These are phyloP conservation scores for Beauveria australis DNA, from an alignment of 2,329 filamentous ascomycete species.

Conservation along the genomic window DNA sequence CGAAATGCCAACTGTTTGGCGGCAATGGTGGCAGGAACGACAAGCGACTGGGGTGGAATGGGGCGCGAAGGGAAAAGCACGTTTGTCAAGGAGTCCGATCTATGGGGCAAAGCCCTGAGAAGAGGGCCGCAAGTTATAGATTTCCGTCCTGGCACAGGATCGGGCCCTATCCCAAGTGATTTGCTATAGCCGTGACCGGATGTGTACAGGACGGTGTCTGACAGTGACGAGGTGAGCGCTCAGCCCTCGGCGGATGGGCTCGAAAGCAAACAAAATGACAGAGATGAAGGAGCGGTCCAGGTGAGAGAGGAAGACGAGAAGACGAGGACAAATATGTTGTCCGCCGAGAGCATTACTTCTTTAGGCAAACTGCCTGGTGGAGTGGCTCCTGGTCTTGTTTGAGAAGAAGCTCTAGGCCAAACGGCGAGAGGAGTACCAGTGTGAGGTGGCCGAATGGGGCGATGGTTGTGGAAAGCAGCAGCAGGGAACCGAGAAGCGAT, in stretches of 20 bases:
- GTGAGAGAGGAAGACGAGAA: background rate
- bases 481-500: slow-evolving; percentile 1
- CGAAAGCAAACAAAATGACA: slow-evolving; percentile 4
- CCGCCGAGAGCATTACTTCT: slow-evolving; percentile 10
- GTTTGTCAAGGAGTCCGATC: background rate
- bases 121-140: background rate
- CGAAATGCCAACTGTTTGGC: background rate
- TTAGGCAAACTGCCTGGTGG: slow-evolving; percentile 6
- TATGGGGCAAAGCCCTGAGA: slow-evolving; percentile 3
- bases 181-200: background rate
- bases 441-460: background rate
- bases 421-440: background rate
- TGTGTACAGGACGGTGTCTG: background rate
- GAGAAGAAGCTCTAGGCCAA: slow-evolving; percentile 2
- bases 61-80: background rate
- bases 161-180: background rate
- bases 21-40: background rate
- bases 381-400: slow-evolving; percentile 6
- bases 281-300: slow-evolving; percentile 1
- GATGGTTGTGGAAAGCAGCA: background rate
- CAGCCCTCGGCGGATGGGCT: background rate
- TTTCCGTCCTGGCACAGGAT: background rate
- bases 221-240: background rate
- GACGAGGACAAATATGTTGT: slow-evolving; percentile 8
- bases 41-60: slow-evolving; percentile 4